A percentile compares a stretch with the other conserved stretches of the same genome.
Evolutionary conservation across 257 asterid genomes (phyloP).

Genomic region (Verbena officinalis): DNA sequence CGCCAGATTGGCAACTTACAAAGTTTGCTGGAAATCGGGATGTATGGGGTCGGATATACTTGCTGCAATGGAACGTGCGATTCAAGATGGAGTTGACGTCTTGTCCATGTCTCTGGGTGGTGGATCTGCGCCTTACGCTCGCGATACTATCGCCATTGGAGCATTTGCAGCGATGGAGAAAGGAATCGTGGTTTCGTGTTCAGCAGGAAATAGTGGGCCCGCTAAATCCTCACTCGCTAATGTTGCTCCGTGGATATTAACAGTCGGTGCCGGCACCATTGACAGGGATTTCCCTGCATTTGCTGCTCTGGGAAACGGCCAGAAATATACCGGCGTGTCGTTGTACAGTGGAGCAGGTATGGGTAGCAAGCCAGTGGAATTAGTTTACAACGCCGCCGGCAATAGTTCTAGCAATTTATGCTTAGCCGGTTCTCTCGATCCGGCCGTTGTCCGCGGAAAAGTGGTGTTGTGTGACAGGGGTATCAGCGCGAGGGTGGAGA

Average conservation of each 20-base stretch:
- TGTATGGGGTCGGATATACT: slow-evolving; percentile 66
- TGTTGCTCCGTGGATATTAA: slow-evolving; percentile 76
- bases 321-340: slow-evolving; percentile 51
- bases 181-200: slow-evolving; percentile 65
- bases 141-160: slow-evolving; percentile 60
- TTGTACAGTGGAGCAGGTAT: slow-evolving; percentile 53
- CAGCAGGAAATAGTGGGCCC: slow-evolving; percentile 71
- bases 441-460: slow-evolving; percentile 50
- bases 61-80: slow-evolving; percentile 69
- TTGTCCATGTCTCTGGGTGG: slow-evolving; percentile 70
- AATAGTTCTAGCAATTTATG: slow-evolving; percentile 46
- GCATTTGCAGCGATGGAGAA: slow-evolving; percentile 70
- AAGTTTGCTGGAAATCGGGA: slow-evolving; percentile 61
- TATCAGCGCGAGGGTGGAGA: slow-evolving; percentile 51
- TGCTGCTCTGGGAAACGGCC: slow-evolving; percentile 45
- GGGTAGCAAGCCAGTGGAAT: slow-evolving; percentile 42
- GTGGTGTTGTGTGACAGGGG: slow-evolving; percentile 66
- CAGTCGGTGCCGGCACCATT: slow-evolving; percentile 75
- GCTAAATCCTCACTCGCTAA: slow-evolving; percentile 41
- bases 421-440: slow-evolving; percentile 46
- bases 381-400: slow-evolving; percentile 39
- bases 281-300: slow-evolving; percentile 66
- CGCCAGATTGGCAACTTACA: slow-evolving; percentile 67
- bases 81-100: slow-evolving; percentile 65
- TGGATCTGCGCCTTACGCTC: slow-evolving; percentile 39